A percentile compares a stretch with the other conserved stretches of the same genome.
Evolutionary conservation across 208 protist species (phyloP).

Genomic region (Wallacemonas collosoma): DNA sequence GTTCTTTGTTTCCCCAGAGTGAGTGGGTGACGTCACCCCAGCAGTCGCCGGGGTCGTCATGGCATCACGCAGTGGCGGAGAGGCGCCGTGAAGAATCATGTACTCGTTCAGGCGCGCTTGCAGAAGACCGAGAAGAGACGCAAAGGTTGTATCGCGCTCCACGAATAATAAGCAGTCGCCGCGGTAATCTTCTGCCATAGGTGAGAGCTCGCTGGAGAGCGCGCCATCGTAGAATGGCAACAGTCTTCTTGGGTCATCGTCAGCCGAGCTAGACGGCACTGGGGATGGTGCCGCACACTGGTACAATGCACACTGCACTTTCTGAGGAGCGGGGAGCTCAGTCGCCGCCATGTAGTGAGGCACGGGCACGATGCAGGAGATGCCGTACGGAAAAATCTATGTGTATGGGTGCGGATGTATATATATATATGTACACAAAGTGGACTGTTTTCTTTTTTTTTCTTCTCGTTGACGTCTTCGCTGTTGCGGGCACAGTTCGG

Average conservation of each 20-base stretch:
- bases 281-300: constrained; percentile 5
- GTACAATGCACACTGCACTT: constrained; percentile 12
- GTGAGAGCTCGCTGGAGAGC: not conserved
- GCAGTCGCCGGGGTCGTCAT: not conserved
- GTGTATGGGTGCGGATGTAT: too few species aligned
- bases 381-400: too few species aligned
- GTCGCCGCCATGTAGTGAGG: too few species aligned
- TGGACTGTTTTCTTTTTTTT: too few species aligned
- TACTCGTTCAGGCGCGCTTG: constrained; percentile 12
- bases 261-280: not conserved
- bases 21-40: not conserved
- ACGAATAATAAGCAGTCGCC: constrained; percentile 14
- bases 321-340: not conserved
- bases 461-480: too few species aligned
- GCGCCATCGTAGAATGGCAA: not conserved
- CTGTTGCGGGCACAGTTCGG: too few species aligned
- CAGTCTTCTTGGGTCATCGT: not conserved
- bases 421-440: too few species aligned
- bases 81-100: constrained; percentile 16
- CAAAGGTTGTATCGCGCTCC: not conserved
- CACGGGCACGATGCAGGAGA: too few species aligned
- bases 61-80: not conserved
- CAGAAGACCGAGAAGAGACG: not conserved
- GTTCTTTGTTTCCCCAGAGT: not conserved
- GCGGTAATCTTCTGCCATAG: not conserved